Percentiles rank a stretch among this genome's conserved stretches.
These are phyloP conservation scores for Omphalotus guepiniiformis DNA, from an alignment of 768 basidiomycete genomes.

Conservation along the genomic window DNA sequence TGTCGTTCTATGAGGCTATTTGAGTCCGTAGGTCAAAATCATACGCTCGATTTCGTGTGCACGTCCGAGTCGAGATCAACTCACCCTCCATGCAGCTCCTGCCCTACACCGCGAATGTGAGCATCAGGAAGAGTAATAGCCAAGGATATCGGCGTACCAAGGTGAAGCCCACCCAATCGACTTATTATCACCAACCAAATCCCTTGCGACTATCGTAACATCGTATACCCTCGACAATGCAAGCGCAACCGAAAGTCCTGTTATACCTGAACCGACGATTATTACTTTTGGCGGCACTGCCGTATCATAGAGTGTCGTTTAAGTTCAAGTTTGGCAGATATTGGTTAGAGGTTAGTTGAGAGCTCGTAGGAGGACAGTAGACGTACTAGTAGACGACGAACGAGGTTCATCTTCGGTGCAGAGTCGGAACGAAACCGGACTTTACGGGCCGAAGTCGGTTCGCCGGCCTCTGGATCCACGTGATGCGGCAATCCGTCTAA, in stretches of 20 bases:
- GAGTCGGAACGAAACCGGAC: too few species aligned
- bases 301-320: too few species aligned
- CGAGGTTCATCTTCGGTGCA: too few species aligned
- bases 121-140: not conserved
- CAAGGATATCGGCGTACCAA: constrained; percentile 1
- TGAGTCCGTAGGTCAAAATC: not conserved
- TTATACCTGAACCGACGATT: constrained; percentile 4
- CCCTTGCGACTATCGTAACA: constrained; percentile 6
- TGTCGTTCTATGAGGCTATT: not conserved
- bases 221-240: constrained; percentile 7
- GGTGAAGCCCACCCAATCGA: constrained; percentile 8
- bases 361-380: too few species aligned
- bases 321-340: too few species aligned
- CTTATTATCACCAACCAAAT: constrained; percentile 8
- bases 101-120: not conserved
- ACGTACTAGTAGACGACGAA: too few species aligned
- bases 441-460: too few species aligned
- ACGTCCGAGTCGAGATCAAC: not conserved
- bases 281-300: constrained; percentile 2
- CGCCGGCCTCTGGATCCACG: too few species aligned
- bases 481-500: too few species aligned
- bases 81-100: constrained; percentile 5
- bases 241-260: constrained; percentile 6
- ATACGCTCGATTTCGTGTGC: too few species aligned
- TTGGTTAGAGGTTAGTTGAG: too few species aligned